Evolutionary conservation across 1,284 basidiomycete genomes (phyloP), one percentile per base, ranked within the genome.

Genomic region (Apiotrichum porosum): DNA sequence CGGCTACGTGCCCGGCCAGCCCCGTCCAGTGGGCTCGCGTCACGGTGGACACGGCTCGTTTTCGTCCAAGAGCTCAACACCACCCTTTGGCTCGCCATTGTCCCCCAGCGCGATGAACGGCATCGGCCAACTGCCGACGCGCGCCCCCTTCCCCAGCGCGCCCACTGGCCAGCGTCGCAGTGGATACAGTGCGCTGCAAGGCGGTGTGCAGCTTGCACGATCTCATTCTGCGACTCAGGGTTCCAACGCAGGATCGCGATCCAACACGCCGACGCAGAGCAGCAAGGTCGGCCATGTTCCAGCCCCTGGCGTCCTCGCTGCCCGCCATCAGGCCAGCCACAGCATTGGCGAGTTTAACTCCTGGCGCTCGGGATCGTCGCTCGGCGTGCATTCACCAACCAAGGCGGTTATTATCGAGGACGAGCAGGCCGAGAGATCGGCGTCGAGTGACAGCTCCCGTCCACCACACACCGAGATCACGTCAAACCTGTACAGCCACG

Each of bases 1-100:
- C 3, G 53, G 49, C 2, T 71, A 71, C 42, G 57, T 68, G 2
- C 69, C 69, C 5, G 69, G 69, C 34, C 68, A 69, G 39, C 66
- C 65, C 3, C 56, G 69, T 18, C 69, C 69, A 1, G 58, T 71
- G 19, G 56, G 69, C 21, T 50, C 55, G 9, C 46, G 39, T 34
- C 26, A 30, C 46, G 22, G 35, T 41, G n/a, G 42, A 32, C 28
- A 28, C 12, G 26, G 26, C 14, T 44, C 39, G 17, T 22, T 42
- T 19, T 47, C 52, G 10, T 47, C 52, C 15, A 31, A 39, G n/a
- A 21, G 36, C 1, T 47, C 48, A 21, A 47, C 41, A 9, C 24
- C 43, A 17, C n/a, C 44, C 15, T 21, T 28, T 12, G 26, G 26
- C 26, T 28, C 47, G 13, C 40, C 46, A 9, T n/a, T 35, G 18